A percentile compares a stretch with the other conserved stretches of the same genome.
phyloP scores from a whole-genome alignment of 305 asterid species.

The Withania somnifera region DNA sequence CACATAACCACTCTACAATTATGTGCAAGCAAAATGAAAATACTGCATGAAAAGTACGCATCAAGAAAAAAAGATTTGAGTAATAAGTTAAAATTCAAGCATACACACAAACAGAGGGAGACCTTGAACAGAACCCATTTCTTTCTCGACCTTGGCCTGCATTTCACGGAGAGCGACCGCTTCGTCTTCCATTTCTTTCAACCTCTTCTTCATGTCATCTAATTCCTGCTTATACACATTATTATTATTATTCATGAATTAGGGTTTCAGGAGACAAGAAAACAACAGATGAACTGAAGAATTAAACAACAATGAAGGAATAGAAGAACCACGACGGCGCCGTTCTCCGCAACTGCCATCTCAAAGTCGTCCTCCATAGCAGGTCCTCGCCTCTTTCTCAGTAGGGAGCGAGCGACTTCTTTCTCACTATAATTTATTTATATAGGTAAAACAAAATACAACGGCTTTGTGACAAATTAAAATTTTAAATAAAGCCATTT shows the following conservation, averaged over 20 bases:
- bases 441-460: too few relatives aligned
- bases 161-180: constrained; percentile 90
- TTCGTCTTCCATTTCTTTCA: constrained; percentile 96
- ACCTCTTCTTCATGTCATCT: constrained; percentile 95
- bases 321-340: constrained; percentile 18
- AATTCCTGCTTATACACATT: constrained; percentile 39
- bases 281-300: neutral
- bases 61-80: neutral
- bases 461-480: too few relatives aligned
- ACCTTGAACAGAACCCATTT: constrained; percentile 96
- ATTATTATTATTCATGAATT: constrained; percentile 3
- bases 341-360: constrained; percentile 34
- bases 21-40: neutral
- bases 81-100: neutral
- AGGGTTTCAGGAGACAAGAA: constrained; percentile 21
- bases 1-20: neutral
- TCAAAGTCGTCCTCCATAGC: constrained; percentile 47
- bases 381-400: neutral
- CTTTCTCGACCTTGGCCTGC: constrained; percentile 97
- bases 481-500: too few relatives aligned
- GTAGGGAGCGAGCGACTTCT: neutral
- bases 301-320: neutral
- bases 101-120: neutral
- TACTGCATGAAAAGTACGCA: neutral
- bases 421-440: neutral